Percentiles rank a stretch among this genome's conserved stretches.
These are phyloP conservation scores for Alternaria sp. DNA, from an alignment of 2,329 filamentous ascomycete genomes.

Conservation along the genomic window DNA sequence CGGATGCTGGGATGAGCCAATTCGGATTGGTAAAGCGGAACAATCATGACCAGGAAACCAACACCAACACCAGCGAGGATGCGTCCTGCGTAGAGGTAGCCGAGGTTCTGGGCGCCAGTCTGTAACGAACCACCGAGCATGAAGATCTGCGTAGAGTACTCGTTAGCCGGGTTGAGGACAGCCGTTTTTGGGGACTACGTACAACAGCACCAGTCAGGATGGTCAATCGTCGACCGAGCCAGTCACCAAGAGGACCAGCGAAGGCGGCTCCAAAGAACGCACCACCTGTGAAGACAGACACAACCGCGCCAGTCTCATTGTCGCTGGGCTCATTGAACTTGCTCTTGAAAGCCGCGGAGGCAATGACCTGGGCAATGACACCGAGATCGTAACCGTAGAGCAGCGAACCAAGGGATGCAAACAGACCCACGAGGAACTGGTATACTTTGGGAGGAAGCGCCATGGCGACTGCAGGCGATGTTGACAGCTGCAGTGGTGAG, in stretches of 20 bases:
- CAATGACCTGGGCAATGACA: slow-evolving; percentile 67
- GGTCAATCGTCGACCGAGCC: too few relatives aligned
- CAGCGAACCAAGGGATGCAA: slow-evolving; percentile 66
- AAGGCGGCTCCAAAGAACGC: slow-evolving; percentile 80
- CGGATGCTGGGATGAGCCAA: slow-evolving; percentile 80
- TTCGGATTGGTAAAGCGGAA: slow-evolving; percentile 83
- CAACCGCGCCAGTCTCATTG: too few relatives aligned
- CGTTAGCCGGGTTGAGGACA: too few relatives aligned
- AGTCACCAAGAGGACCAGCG: too few relatives aligned
- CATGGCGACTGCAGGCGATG: slow-evolving; percentile 51
- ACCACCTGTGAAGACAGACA: slow-evolving; percentile 79
- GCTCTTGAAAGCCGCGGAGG: slow-evolving; percentile 52
- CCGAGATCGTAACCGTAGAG: slow-evolving; percentile 68
- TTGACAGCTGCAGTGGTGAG: slow-evolving; percentile 11
- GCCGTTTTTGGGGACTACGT: too few relatives aligned
- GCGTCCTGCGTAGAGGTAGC: slow-evolving; percentile 74
- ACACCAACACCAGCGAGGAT: slow-evolving; percentile 73
- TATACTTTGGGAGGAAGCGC: slow-evolving; percentile 66
- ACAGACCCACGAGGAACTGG: slow-evolving; percentile 67
- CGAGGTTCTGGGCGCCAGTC: slow-evolving; percentile 68
- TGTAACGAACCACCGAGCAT: slow-evolving; percentile 76
- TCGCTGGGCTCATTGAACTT: too few relatives aligned
- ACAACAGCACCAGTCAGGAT: too few relatives aligned
- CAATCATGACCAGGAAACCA: too few relatives aligned
- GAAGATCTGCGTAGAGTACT: too few relatives aligned